These are phyloP conservation scores for Stevia rebaudiana DNA, from an alignment of 140 eudicot genomes.

Conservation along the genomic window DNA sequence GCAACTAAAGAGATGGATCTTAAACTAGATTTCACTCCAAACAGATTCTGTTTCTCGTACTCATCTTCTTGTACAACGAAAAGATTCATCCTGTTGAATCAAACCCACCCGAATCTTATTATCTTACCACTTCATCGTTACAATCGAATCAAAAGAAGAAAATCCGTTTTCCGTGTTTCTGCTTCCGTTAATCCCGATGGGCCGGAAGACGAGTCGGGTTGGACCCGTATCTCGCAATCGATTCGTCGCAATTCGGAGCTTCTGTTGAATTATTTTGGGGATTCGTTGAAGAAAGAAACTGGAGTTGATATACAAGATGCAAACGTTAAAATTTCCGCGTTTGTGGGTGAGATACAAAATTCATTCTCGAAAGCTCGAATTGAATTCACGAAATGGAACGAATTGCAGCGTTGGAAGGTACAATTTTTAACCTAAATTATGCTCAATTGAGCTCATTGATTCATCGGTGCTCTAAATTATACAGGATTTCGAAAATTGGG, in stretches of 20 bases:
- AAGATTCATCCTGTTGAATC: conserved; percentile 6
- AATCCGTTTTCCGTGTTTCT: conserved; percentile 26
- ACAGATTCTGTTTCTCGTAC: conserved; percentile 10
- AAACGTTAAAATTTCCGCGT: conserved; percentile 25
- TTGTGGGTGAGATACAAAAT: conserved; percentile 29
- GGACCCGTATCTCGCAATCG: conserved; percentile 44
- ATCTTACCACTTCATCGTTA: conserved; percentile 13
- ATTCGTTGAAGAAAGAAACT: conserved; percentile 67
- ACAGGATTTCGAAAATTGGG: conserved; percentile 77
- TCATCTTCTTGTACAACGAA: conserved; percentile 6
- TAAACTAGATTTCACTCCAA: conserved; percentile 21
- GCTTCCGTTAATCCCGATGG: conserved; percentile 42
- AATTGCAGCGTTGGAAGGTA: conserved; percentile 73
- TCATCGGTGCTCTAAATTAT: not conserved
- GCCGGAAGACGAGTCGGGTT: conserved; percentile 36
- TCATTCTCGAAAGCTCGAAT: conserved; percentile 22
- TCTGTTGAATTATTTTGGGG: conserved; percentile 39
- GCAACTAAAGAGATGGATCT: conserved; percentile 23
- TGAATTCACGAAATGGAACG: conserved; percentile 57
- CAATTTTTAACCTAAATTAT: not conserved
- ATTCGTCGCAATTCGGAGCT: conserved; percentile 44
- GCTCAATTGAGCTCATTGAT: not conserved
- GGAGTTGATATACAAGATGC: conserved; percentile 52
- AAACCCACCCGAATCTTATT: conserved; percentile 30
- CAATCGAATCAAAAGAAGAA: conserved; percentile 27